These are phyloP conservation scores for Rhododendron vialii DNA, from an alignment of 148 eudicot species.

Conservation along the genomic window DNA sequence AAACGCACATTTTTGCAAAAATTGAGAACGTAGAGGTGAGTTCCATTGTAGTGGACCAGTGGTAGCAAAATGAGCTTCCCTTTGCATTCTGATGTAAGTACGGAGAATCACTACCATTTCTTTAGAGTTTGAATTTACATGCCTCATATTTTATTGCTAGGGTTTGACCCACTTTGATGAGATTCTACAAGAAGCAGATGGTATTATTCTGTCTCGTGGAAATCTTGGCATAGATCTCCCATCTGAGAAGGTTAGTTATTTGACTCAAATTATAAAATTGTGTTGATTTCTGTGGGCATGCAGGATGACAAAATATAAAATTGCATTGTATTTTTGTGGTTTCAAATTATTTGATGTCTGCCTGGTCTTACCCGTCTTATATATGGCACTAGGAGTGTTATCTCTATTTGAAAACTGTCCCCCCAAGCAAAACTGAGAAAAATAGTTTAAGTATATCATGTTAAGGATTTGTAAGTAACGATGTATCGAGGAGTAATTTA, in stretches of 20 bases:
- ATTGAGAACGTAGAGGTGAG: constrained; percentile 89
- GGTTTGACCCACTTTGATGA: constrained; percentile 94
- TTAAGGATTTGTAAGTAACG: background rate
- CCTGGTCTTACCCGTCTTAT: background rate
- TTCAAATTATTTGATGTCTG: background rate
- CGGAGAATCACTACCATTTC: background rate
- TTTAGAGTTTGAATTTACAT: background rate
- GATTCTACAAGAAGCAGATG: constrained; percentile 93
- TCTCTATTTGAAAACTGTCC: background rate
- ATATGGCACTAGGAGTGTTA: background rate
- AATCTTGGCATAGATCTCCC: constrained; percentile 98
- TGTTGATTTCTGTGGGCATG: background rate
- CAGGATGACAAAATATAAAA: background rate
- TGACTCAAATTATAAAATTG: background rate
- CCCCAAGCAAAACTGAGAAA: background rate
- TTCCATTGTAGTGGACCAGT: background rate
- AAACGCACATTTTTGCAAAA: constrained; percentile 90
- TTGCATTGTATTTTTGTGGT: background rate
- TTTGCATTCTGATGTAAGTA: background rate
- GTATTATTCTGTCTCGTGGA: constrained; percentile 96
- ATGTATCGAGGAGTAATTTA: background rate
- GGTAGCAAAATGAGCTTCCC: background rate
- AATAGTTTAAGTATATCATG: background rate
- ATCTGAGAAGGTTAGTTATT: constrained; percentile 74
- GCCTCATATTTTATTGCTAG: constrained; percentile 21